phyloP scores from a whole-genome alignment of 1,284 basidiomycete genomes.

The Fomitiporia mediterranea region DNA sequence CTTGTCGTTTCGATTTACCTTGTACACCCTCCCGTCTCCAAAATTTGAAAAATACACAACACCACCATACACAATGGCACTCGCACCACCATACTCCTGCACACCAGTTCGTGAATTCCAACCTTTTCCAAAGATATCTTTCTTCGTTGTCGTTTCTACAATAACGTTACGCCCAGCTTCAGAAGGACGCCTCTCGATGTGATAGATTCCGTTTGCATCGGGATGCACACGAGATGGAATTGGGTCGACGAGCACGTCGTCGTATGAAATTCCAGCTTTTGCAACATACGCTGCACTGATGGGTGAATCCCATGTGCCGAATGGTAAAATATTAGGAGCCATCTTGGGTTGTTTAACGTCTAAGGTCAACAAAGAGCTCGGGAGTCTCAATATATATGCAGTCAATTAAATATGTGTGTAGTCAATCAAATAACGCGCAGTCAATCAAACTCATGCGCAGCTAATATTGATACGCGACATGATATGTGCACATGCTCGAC shows the following conservation, averaged over 20 bases:
- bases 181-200: conserved; percentile 57
- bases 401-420: no score
- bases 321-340: conserved; percentile 29
- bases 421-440: no score
- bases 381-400: no score
- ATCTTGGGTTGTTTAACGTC: no score
- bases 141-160: conserved; percentile 42
- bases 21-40: conserved; percentile 47
- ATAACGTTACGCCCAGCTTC: conserved; percentile 57
- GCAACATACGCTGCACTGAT: conserved; percentile 31
- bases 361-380: no score
- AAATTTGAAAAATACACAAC: conserved; percentile 55
- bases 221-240: conserved; percentile 31
- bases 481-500: no score
- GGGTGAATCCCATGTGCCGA: conserved; percentile 36
- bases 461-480: no score
- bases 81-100: conserved; percentile 55
- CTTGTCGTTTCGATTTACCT: conserved; percentile 25
- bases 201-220: conserved; percentile 39
- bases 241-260: conserved; percentile 52
- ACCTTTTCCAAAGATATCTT: conserved; percentile 45
- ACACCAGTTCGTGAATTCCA: conserved; percentile 58
- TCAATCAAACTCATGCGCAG: no score
- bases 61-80: conserved; percentile 47
- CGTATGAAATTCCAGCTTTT: conserved; percentile 37